A percentile compares a stretch with the other conserved stretches of the same genome.
Conservation (phyloP, 331 rosid genomes). For the Spiraea crenata region DNA sequence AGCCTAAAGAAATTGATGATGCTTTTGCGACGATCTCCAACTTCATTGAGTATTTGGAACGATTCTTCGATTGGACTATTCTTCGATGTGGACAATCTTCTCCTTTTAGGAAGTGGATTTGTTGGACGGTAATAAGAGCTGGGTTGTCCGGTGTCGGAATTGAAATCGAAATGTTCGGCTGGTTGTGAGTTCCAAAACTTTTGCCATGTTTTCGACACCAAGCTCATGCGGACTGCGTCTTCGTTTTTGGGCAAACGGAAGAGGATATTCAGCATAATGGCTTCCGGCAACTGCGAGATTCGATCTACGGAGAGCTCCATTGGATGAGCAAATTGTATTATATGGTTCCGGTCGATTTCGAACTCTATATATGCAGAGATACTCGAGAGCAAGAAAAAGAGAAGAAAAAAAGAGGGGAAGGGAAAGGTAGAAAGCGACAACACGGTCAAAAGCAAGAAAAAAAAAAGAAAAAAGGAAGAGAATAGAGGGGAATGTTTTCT, state of each 20-base stretch:
- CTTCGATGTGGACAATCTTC: no score
- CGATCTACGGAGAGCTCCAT: not conserved
- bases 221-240: slow-evolving; percentile 5
- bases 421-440: no score
- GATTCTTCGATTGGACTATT: not conserved
- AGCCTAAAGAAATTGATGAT: not conserved
- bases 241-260: not conserved
- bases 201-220: not conserved
- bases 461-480: no score
- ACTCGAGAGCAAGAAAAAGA: no score
- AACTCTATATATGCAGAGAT: no score
- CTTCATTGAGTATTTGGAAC: not conserved
- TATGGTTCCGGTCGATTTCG: no score
- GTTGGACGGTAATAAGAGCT: not conserved
- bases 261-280: not conserved
- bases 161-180: not conserved
- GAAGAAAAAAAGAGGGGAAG: no score
- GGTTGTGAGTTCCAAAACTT: not conserved
- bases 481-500: no score
- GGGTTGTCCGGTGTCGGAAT: not conserved
- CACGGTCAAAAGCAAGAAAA: no score
- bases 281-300: not conserved
- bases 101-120: not conserved
- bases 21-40: not conserved
- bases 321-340: no score